These are phyloP conservation scores for Neospermospora avenae DNA, from an alignment of 2,329 filamentous ascomycete genomes.

Conservation along the genomic window DNA sequence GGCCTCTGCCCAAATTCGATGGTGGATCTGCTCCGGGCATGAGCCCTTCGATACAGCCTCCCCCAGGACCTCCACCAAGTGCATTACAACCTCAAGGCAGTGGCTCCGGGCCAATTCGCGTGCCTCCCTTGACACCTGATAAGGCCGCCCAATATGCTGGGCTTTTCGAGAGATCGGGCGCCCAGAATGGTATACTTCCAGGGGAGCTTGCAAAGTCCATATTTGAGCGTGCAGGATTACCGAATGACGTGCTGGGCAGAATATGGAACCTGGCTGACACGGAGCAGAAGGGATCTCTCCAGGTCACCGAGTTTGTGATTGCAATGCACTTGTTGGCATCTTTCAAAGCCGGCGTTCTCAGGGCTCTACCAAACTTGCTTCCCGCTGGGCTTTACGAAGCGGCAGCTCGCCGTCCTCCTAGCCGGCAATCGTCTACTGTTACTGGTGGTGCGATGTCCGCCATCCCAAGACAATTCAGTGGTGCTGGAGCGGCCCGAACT, in stretches of 20 bases:
- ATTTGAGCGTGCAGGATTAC: slow-evolving; percentile 87
- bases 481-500: slow-evolving; percentile 55
- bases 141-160: slow-evolving; percentile 85
- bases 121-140: slow-evolving; percentile 82
- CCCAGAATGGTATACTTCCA: slow-evolving; percentile 72
- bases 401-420: slow-evolving; percentile 65
- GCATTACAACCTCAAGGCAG: slow-evolving; percentile 54
- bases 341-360: slow-evolving; percentile 79
- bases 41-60: slow-evolving; percentile 48
- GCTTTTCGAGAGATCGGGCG: slow-evolving; percentile 87
- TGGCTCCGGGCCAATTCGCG: slow-evolving; percentile 69
- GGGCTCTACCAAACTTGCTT: slow-evolving; percentile 73
- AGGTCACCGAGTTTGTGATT: slow-evolving; percentile 90
- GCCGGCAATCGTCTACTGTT: slow-evolving; percentile 38
- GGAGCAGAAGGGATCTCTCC: slow-evolving; percentile 83
- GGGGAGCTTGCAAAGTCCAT: slow-evolving; percentile 89
- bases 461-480: slow-evolving; percentile 81
- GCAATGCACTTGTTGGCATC: slow-evolving; percentile 97
- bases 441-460: slow-evolving; percentile 51
- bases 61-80: slow-evolving; percentile 41
- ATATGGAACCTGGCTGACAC: slow-evolving; percentile 97
- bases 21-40: slow-evolving; percentile 50
- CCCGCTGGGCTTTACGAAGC: slow-evolving; percentile 88
- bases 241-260: slow-evolving; percentile 85
- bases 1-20: slow-evolving; percentile 90